Evolutionary conservation across 768 basidiomycete genomes (phyloP).

Genomic region (Psilocybe cyanescens): DNA sequence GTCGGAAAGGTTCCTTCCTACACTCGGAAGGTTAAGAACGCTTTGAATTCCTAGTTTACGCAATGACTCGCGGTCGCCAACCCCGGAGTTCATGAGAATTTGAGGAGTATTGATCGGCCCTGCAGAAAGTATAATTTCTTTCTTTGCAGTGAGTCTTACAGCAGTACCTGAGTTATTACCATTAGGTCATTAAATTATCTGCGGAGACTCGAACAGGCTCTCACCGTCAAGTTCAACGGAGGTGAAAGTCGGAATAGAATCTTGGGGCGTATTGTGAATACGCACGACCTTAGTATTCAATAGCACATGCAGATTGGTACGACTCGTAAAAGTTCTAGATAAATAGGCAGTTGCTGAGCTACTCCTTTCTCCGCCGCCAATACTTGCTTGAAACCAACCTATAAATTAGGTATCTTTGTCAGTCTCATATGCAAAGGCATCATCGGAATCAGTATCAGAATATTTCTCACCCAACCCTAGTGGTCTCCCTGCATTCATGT

Average conservation of each 20-base stretch:
- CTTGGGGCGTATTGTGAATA: slow-evolving; percentile 3
- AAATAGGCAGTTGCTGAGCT: slow-evolving; percentile 29
- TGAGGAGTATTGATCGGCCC: slow-evolving; percentile 40
- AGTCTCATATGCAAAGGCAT: too few species aligned
- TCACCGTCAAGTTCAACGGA: slow-evolving; percentile 10
- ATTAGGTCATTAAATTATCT: not conserved
- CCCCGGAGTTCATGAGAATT: slow-evolving; percentile 37
- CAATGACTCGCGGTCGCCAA: slow-evolving; percentile 27
- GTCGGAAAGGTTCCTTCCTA: slow-evolving; percentile 40
- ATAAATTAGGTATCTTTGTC: not conserved
- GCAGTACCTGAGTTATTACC: not conserved
- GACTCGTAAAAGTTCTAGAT: slow-evolving; percentile 18
- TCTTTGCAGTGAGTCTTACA: slow-evolving; percentile 36
- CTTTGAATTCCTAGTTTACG: too few species aligned
- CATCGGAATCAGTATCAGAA: too few species aligned
- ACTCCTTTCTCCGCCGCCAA: slow-evolving; percentile 25
- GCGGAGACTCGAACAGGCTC: not conserved
- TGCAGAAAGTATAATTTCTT: slow-evolving; percentile 55
- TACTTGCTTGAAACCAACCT: slow-evolving; percentile 27
- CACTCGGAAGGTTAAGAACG: slow-evolving; percentile 34
- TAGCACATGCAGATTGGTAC: slow-evolving; percentile 33
- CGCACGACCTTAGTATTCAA: slow-evolving; percentile 28
- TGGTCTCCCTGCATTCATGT: slow-evolving; percentile 31
- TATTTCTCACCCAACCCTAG: slow-evolving; percentile 21
- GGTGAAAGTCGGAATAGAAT: not conserved